These are phyloP conservation scores for Rutstroemia sp. DNA, from an alignment of 2,329 filamentous ascomycete species.

Conservation along the genomic window DNA sequence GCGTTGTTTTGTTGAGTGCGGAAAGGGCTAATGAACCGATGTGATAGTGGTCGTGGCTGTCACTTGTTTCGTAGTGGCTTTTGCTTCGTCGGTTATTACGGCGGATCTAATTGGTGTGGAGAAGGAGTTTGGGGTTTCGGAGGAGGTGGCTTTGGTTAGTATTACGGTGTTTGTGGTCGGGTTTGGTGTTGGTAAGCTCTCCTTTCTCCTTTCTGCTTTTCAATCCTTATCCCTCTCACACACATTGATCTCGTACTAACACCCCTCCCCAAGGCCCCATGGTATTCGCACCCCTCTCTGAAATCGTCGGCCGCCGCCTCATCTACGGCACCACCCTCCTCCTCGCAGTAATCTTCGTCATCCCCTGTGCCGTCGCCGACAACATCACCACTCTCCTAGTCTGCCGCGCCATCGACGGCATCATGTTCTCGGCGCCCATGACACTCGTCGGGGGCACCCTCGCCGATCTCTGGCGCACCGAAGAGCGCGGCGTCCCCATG, in stretches of 20 bases:
- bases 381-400: constrained; percentile 73
- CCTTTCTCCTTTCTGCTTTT: too few species aligned
- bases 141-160: constrained; percentile 64
- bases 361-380: constrained; percentile 68
- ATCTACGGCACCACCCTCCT: constrained; percentile 47
- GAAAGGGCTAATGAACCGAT: not conserved
- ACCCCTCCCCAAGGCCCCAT: constrained; percentile 48
- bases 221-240: too few species aligned
- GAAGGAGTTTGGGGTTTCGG: constrained; percentile 57
- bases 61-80: constrained; percentile 61
- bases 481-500: constrained; percentile 82
- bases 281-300: constrained; percentile 70
- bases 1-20: not conserved
- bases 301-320: constrained; percentile 63
- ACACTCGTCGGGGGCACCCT: constrained; percentile 77
- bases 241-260: constrained; percentile 8
- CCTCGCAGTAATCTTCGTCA: constrained; percentile 69
- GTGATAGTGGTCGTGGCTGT: constrained; percentile 59
- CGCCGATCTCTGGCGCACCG: constrained; percentile 76
- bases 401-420: constrained; percentile 70
- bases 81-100: constrained; percentile 69
- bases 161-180: constrained; percentile 75
- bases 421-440: constrained; percentile 81
- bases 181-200: constrained; percentile 60
- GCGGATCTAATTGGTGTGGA: constrained; percentile 61